Base-by-base conservation (phyloP, 352 stramenopile species). In the Pythium coloratum region DNA sequence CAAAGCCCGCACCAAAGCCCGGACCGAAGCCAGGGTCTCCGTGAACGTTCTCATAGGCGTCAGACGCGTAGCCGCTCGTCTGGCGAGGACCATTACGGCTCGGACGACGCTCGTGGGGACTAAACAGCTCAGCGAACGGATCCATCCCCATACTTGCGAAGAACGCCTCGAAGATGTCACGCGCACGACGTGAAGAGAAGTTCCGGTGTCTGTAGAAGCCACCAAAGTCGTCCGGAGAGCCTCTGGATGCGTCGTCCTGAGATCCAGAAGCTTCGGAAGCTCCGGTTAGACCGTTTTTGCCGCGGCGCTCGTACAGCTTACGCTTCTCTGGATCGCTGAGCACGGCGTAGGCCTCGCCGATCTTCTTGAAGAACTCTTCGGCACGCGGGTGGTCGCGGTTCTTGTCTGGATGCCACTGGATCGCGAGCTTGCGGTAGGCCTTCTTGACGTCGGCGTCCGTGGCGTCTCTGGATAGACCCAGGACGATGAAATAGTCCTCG, bases 331-430 rank as follows among this genome's bases (percentile, higher is more conserved):
- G 62, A 60, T 98, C 88, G 42, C 80, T 86, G 59, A 98, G 70
- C 30, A 95, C 78, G 53, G 95, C 90, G 66, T 98, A 98, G 13
- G 95, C 94, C 61, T 96, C 75, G 32, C 85, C 88, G 26, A 98
- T 82, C 59, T 85, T 83, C 72, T 96, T 95, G 72, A 98, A 98
- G 56, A 88, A 86, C 60, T 97, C 92, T 32, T 92, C 84, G 12
- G 93, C 92, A 20, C 73, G 71, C 28, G 90, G 76, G 66, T 91
- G 71, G 26, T 82, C 77, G 42, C 87, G 82, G 71, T 98, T 97
- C 73, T 98, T 98, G 70, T 98, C 95, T 1, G 95, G 95, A 70
- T 98, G 95, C 77, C 91, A 98, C 65, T 95, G 94, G 40, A 98
- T 75, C 32, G 82, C 82, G 61, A 92, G 65, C 54, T 86, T 86